These are phyloP conservation scores for Candida boidinii DNA, from an alignment of 805 yeast species.

Conservation along the genomic window DNA sequence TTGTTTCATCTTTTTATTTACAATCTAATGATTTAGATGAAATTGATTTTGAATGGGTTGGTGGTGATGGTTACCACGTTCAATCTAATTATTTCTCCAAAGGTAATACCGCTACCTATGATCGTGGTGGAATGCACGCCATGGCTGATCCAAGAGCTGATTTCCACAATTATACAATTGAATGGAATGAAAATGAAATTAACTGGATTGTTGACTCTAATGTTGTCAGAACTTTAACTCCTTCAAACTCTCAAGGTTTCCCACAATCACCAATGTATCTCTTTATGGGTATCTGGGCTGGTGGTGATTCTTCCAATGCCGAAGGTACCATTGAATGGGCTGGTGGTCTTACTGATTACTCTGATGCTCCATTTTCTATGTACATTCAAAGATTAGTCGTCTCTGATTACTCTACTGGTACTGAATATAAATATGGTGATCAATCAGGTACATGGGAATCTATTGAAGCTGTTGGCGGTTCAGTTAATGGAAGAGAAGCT, in stretches of 20 bases:
- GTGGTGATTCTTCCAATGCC: constrained; percentile 61
- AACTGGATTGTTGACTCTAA: constrained; percentile 70
- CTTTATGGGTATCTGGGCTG: constrained; percentile 70
- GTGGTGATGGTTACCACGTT: constrained; percentile 66
- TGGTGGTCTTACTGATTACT: constrained; percentile 63
- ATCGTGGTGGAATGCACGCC: constrained; percentile 67
- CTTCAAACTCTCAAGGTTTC: constrained; percentile 55
- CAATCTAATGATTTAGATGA: constrained; percentile 86
- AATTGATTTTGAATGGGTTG: constrained; percentile 82
- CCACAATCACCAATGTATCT: constrained; percentile 89
- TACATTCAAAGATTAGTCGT: constrained; percentile 48
- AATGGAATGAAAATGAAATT: constrained; percentile 64
- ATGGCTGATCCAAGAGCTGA: constrained; percentile 47
- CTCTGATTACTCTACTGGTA: constrained; percentile 64
- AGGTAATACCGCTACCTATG: constrained; percentile 69
- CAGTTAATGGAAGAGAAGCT: constrained; percentile 48
- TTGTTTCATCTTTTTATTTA: constrained; percentile 72
- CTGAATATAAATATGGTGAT: constrained; percentile 46
- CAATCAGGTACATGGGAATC: constrained; percentile 52
- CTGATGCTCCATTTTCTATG: constrained; percentile 63
- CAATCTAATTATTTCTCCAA: constrained; percentile 78
- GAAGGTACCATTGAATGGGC: constrained; percentile 78
- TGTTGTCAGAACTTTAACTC: constrained; percentile 52
- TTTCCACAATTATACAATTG: constrained; percentile 74
- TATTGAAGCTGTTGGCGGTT: constrained; percentile 48